Conservation (phyloP, 768 basidiomycete species). For the Tulasnella sp. region DNA sequence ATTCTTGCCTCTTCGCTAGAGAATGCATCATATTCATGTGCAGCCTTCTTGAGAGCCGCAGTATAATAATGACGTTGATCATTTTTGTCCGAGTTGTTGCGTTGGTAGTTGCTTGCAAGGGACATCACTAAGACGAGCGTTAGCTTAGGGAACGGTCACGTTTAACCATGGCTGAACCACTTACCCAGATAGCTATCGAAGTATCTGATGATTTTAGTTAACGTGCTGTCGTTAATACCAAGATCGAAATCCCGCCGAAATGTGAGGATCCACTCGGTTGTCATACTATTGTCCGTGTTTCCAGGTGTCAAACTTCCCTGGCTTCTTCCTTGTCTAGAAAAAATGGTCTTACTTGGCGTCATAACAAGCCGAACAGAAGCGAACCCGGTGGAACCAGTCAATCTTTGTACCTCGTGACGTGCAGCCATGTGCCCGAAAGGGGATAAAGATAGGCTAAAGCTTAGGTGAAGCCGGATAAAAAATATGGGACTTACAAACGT, state of each 20-base stretch:
- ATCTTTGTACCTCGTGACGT: neutral
- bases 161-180: too few relatives aligned
- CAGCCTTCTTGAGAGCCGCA: neutral
- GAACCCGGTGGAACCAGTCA: neutral
- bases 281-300: neutral
- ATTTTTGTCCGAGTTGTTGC: neutral
- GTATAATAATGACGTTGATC: neutral
- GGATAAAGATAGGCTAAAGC: too few relatives aligned
- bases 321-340: neutral
- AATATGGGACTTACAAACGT: too few relatives aligned
- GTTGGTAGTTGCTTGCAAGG: neutral
- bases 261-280: neutral
- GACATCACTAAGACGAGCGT: too few relatives aligned
- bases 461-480: too few relatives aligned
- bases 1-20: neutral
- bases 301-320: too few relatives aligned
- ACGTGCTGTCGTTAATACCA: too few relatives aligned
- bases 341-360: neutral
- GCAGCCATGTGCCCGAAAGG: neutral
- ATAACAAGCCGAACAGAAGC: neutral
- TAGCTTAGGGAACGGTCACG: too few relatives aligned
- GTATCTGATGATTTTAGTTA: neutral
- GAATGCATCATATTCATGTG: neutral
- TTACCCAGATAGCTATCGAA: too few relatives aligned
- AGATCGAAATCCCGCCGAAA: too few relatives aligned